Conservation (phyloP, 2,329 filamentous ascomycete species). For the Aquanectria penicillioides region DNA sequence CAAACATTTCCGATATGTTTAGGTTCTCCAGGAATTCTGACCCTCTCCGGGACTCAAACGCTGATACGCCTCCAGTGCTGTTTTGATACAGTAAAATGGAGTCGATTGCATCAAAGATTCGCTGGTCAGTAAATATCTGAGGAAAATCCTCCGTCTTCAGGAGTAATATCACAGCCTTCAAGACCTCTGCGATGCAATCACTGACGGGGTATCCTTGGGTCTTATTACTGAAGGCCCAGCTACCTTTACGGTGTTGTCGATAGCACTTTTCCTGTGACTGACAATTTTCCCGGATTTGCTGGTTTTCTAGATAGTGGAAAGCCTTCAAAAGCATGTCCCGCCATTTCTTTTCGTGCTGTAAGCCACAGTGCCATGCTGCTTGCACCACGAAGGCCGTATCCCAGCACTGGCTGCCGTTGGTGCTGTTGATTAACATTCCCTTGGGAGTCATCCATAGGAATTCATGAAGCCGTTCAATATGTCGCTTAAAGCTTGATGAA, state of each 20-base stretch:
- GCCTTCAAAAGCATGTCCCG: constrained; percentile 83
- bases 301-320: constrained; percentile 84
- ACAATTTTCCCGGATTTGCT: constrained; percentile 88
- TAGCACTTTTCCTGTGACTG: constrained; percentile 82
- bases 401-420: constrained; percentile 96
- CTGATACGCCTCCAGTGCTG: constrained; percentile 82
- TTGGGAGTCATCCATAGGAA: constrained; percentile 91
- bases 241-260: constrained; percentile 87
- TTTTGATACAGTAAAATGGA: constrained; percentile 95
- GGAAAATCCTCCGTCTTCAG: constrained; percentile 82
- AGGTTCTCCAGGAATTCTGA: constrained; percentile 81
- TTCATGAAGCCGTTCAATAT: constrained; percentile 83
- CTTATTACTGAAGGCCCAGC: constrained; percentile 93
- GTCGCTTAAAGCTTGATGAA: constrained; percentile 74
- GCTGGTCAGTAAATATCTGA: constrained; percentile 74
- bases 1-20: constrained; percentile 95
- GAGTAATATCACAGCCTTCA: constrained; percentile 85
- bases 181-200: constrained; percentile 89
- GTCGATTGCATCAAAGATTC: constrained; percentile 88
- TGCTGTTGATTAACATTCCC: constrained; percentile 93
- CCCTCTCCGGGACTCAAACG: constrained; percentile 88
- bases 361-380: constrained; percentile 78
- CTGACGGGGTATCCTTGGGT: constrained; percentile 94
- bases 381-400: constrained; percentile 92
- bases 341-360: constrained; percentile 79